phyloP scores from a whole-genome alignment of 2,329 filamentous ascomycete genomes.

The Alternaria longipes region DNA sequence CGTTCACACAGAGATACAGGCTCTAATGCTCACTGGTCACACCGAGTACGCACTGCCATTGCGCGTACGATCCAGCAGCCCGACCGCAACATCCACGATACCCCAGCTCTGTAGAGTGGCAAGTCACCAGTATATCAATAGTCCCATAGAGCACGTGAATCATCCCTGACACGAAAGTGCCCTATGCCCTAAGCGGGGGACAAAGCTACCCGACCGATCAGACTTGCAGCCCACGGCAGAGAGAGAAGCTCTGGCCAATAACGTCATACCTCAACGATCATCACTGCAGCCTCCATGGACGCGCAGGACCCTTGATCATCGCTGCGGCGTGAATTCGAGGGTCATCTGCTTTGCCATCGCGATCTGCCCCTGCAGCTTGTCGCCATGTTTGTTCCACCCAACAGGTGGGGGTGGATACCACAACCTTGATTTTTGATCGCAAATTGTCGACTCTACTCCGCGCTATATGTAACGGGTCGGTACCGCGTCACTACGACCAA shows the following conservation, averaged over 20 bases:
- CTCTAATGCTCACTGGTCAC: neutral
- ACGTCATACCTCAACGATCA: slow-evolving; percentile 11
- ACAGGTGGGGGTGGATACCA: slow-evolving; percentile 12
- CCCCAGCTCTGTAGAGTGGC: neutral
- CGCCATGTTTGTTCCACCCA: neutral
- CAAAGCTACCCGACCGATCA: slow-evolving; percentile 3
- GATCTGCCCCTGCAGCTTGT: slow-evolving; percentile 5
- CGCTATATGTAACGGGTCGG: slow-evolving; percentile 2
- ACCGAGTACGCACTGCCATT: neutral
- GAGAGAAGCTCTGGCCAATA: slow-evolving; percentile 17
- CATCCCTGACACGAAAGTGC: neutral
- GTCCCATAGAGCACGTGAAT: neutral
- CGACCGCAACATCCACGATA: neutral
- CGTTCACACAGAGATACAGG: neutral
- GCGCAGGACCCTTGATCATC: slow-evolving; percentile 12
- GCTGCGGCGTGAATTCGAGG: slow-evolving; percentile 8
- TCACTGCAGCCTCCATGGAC: slow-evolving; percentile 5
- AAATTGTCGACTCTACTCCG: neutral
- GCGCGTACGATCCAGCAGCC: neutral
- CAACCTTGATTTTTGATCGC: slow-evolving; percentile 6
- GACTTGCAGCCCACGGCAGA: slow-evolving; percentile 1
- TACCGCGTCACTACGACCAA: neutral
- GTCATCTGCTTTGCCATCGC: slow-evolving; percentile 10
- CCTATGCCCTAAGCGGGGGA: neutral
- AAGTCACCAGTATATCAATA: neutral